Base-by-base conservation (phyloP, 768 basidiomycete species). In the Boletellus emodensis region DNA sequence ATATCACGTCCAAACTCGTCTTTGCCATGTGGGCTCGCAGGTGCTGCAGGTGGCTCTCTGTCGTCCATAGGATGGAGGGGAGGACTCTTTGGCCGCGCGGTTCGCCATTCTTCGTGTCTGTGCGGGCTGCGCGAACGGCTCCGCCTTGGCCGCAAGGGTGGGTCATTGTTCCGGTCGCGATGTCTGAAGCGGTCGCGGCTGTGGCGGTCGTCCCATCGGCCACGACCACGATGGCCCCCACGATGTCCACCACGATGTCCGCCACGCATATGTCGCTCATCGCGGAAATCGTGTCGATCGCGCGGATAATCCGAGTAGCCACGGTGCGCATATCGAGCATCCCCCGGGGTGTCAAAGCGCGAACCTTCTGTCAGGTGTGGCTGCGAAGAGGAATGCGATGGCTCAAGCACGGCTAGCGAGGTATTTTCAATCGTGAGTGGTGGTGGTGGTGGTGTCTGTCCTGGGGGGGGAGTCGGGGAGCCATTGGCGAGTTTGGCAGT, bases 1-100 rank as follows among this genome's bases (percentile, higher is more conserved):
- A 90, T 76, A 65, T 91, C 88, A 60, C 90, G 83, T 58, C 90
- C 89, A 69, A 92, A 92, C 68, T 92, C 89, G 77, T 92, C 89
- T 69, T 83, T 89, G 50, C 72, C 82, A n/a, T 65, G 57, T 46
- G 63, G 63, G 43, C 62, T 70, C 45, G 55, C 56, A 62, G 55
- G 57, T 36, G 64, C 41, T 18, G 57, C 57, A 59, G 65, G 61
- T 44, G 61, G 48, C 48, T 66, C 56, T 52, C 49, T 51, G 37
- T 71, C 61, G 48, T 69, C 61, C 39, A 72, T 63, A 41, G 75
- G 72, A 58, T 77, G 75, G 49, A 71, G 70, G 53, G 83, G 78
- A 53, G 85, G 85, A 64, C 83, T 89, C 61, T 80, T 75, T 38
- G 77, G 75, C 55, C 75, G 78, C 53, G 74, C 61, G 51, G 78